Evolutionary conservation across 768 basidiomycete species (phyloP).

Genomic region (Myochromella boudieri): DNA sequence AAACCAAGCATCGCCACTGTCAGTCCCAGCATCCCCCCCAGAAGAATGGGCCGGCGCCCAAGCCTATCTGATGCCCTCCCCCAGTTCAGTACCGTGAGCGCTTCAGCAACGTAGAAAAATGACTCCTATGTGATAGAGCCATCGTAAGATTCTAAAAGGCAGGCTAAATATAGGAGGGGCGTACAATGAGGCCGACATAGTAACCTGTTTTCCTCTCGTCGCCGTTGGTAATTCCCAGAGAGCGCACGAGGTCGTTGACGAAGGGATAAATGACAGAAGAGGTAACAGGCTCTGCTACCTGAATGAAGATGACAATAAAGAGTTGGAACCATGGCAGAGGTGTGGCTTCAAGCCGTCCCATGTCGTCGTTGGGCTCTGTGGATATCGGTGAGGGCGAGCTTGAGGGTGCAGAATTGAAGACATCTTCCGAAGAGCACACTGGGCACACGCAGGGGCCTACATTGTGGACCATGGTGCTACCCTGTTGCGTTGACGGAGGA

Average conservation of each 20-base stretch:
- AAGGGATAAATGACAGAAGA: slow-evolving; percentile 41
- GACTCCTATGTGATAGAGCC: slow-evolving; percentile 27
- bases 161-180: slow-evolving; percentile 11
- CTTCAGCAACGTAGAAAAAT: slow-evolving; percentile 33
- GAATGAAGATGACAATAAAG: slow-evolving; percentile 28
- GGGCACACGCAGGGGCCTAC: too few species aligned
- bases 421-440: too few species aligned
- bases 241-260: slow-evolving; percentile 34
- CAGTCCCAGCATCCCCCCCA: slow-evolving; percentile 32
- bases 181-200: slow-evolving; percentile 40
- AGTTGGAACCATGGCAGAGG: slow-evolving; percentile 32
- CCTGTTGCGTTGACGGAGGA: too few species aligned
- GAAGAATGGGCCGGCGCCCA: slow-evolving; percentile 33
- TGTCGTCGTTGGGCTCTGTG: too few species aligned
- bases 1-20: slow-evolving; percentile 30
- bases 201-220: slow-evolving; percentile 40
- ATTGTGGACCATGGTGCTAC: too few species aligned
- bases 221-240: slow-evolving; percentile 34
- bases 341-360: too few species aligned
- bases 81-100: slow-evolving; percentile 33
- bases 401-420: too few species aligned
- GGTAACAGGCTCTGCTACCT: slow-evolving; percentile 35
- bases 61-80: slow-evolving; percentile 31
- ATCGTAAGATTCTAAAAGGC: background rate
- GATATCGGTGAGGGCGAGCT: too few species aligned